These are phyloP conservation scores for Chlorella variabilis DNA, from an alignment of 163 green algal genomes.

Conservation along the genomic window DNA sequence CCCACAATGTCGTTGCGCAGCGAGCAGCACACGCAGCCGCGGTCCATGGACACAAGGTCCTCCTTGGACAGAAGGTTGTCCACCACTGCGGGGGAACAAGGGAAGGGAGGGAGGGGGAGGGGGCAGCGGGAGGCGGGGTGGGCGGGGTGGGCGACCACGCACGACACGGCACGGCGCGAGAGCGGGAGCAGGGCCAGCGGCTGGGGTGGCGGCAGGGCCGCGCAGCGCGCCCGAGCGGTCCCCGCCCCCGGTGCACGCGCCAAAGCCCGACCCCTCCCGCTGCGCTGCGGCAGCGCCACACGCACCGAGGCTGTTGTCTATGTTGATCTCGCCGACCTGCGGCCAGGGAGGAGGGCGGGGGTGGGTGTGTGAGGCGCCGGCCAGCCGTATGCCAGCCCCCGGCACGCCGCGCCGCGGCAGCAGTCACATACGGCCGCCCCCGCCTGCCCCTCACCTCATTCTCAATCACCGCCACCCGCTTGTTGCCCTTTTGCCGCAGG, in stretches of 20 bases:
- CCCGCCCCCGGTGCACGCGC: too few relatives aligned
- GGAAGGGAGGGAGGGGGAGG: too few relatives aligned
- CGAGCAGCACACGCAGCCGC: slow-evolving; percentile 91
- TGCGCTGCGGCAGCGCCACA: too few relatives aligned
- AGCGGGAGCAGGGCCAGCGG: too few relatives aligned
- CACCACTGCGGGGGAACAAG: slow-evolving; percentile 58
- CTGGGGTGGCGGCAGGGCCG: too few relatives aligned
- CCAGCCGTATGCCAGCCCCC: too few relatives aligned
- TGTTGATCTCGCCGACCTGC: slow-evolving; percentile 78
- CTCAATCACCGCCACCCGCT: slow-evolving; percentile 88
- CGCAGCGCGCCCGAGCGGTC: too few relatives aligned
- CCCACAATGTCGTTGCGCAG: slow-evolving; percentile 91
- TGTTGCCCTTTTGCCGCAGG: slow-evolving; percentile 63
- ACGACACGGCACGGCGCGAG: too few relatives aligned
- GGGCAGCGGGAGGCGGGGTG: too few relatives aligned
- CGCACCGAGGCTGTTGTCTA: slow-evolving; percentile 79
- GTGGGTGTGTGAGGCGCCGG: too few relatives aligned
- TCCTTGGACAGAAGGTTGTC: slow-evolving; percentile 86
- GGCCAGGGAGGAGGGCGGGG: neutral
- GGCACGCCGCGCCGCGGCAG: neutral
- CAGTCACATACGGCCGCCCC: neutral
- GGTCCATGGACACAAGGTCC: slow-evolving; percentile 87
- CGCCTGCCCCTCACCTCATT: slow-evolving; percentile 87
- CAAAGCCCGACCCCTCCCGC: too few relatives aligned
- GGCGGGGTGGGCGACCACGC: too few relatives aligned